These are phyloP conservation scores for Salinomyces thailandicus DNA, from an alignment of 2,329 filamentous ascomycete species.

Conservation along the genomic window DNA sequence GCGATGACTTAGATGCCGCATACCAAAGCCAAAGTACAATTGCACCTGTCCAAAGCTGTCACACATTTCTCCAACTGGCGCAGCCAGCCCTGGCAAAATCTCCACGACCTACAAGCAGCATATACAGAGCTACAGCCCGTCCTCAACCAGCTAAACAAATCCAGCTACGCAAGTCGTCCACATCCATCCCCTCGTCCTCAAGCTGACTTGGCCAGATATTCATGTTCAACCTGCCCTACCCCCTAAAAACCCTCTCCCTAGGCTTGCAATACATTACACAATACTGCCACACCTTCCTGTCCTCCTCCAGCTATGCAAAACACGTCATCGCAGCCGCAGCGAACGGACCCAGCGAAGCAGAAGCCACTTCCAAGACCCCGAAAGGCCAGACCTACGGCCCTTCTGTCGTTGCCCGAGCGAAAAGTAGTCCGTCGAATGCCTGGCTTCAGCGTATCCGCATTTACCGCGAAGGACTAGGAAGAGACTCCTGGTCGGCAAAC, in stretches of 20 bases:
- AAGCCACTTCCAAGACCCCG: slow-evolving; percentile 29
- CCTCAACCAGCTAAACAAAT: slow-evolving; percentile 37
- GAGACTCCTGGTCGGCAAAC: slow-evolving; percentile 34
- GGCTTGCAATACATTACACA: neutral
- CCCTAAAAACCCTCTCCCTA: slow-evolving; percentile 17
- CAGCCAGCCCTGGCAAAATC: slow-evolving; percentile 1
- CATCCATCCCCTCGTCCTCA: neutral
- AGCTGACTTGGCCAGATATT: slow-evolving; percentile 30
- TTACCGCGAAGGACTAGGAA: slow-evolving; percentile 42
- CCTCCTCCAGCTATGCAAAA: neutral
- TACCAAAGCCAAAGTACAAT: neutral
- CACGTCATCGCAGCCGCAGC: neutral
- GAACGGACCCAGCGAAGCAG: slow-evolving; percentile 31
- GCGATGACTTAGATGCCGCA: neutral
- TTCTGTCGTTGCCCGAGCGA: slow-evolving; percentile 22
- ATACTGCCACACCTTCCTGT: neutral
- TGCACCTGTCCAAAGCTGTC: neutral
- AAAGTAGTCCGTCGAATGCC: slow-evolving; percentile 30
- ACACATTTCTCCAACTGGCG: neutral
- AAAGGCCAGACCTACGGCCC: slow-evolving; percentile 11
- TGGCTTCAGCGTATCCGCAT: slow-evolving; percentile 43
- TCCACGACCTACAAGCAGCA: neutral
- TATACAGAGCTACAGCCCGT: slow-evolving; percentile 25
- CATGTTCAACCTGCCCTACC: slow-evolving; percentile 40
- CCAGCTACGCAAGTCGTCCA: slow-evolving; percentile 34